Percentiles rank a stretch among this genome's conserved stretches.
Conservation (phyloP, 2,329 filamentous ascomycete genomes). For the Colletotrichum sp. region DNA sequence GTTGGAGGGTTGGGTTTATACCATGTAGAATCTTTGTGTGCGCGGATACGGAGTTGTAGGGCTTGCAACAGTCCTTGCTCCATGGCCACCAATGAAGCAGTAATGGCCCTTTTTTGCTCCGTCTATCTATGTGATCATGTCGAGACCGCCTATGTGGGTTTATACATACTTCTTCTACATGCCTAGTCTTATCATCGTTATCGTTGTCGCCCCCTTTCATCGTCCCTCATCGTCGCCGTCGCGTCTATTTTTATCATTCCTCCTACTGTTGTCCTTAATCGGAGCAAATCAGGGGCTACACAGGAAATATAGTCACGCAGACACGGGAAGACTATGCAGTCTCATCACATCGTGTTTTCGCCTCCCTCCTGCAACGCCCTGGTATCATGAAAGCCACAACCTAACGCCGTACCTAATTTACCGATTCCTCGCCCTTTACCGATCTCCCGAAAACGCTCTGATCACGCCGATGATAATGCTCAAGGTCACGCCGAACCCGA, state of each 20-base stretch:
- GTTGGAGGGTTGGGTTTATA: constrained; percentile 11
- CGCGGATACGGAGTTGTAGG: constrained; percentile 5
- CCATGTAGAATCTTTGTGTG: constrained; percentile 18
- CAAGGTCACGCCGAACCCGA: constrained; percentile 82
- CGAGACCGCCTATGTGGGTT: neutral
- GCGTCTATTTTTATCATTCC: fast-evolving
- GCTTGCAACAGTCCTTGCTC: neutral
- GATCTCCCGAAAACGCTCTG: constrained; percentile 24
- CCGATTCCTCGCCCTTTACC: neutral
- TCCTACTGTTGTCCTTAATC: neutral
- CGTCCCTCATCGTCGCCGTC: neutral
- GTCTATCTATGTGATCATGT: constrained; percentile 1
- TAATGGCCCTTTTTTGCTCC: constrained; percentile 17
- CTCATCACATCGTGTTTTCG: neutral
- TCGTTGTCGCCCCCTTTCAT: neutral
- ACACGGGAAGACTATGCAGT: neutral
- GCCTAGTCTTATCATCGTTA: neutral
- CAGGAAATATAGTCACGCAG: neutral
- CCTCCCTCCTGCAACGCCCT: neutral
- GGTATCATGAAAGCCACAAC: constrained; percentile 4
- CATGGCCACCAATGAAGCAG: constrained; percentile 21
- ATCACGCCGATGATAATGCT: constrained; percentile 39
- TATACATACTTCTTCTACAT: neutral
- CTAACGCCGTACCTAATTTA: neutral
- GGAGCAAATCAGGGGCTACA: neutral